phyloP scores from a whole-genome alignment of 2,329 filamentous ascomycete species.

The Claviceps maximensis region DNA sequence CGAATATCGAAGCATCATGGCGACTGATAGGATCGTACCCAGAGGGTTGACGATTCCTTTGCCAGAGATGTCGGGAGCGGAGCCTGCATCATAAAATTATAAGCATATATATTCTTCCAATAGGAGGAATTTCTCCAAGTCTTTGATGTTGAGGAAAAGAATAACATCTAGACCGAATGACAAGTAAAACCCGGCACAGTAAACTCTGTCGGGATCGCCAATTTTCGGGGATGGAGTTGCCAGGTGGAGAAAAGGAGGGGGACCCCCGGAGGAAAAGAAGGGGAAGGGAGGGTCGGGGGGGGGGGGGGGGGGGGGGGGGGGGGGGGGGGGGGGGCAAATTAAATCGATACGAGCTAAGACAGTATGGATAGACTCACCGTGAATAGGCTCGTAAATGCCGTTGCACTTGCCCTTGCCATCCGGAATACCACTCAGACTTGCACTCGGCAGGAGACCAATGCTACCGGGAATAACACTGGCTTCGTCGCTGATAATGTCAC shows the following conservation, averaged over 20 bases:
- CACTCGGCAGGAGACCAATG: slow-evolving; percentile 31
- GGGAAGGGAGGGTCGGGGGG: too few species aligned
- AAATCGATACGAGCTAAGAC: too few species aligned
- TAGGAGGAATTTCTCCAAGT: background rate
- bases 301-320: too few species aligned
- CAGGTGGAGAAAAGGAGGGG: too few species aligned
- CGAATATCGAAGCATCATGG: slow-evolving; percentile 95
- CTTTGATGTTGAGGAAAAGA: too few species aligned
- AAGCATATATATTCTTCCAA: background rate
- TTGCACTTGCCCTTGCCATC: slow-evolving; percentile 30
- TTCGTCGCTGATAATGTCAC: slow-evolving; percentile 93
- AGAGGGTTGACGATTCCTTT: slow-evolving; percentile 55
- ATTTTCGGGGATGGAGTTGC: background rate
- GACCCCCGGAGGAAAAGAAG: too few species aligned
- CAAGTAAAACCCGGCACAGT: background rate
- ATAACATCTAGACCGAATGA: too few species aligned
- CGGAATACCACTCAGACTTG: slow-evolving; percentile 29
- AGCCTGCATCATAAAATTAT: slow-evolving; percentile 15
- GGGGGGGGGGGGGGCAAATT: background rate
- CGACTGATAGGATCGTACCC: slow-evolving; percentile 79
- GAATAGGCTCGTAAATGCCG: slow-evolving; percentile 67
- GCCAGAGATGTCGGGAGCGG: slow-evolving; percentile 60
- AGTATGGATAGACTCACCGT: slow-evolving; percentile 29
- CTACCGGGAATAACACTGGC: slow-evolving; percentile 48
- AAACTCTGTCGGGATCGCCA: background rate